Evolutionary conservation across 169 alveolate species (phyloP).

Genomic region (Cyclospora cayetanensis): DNA sequence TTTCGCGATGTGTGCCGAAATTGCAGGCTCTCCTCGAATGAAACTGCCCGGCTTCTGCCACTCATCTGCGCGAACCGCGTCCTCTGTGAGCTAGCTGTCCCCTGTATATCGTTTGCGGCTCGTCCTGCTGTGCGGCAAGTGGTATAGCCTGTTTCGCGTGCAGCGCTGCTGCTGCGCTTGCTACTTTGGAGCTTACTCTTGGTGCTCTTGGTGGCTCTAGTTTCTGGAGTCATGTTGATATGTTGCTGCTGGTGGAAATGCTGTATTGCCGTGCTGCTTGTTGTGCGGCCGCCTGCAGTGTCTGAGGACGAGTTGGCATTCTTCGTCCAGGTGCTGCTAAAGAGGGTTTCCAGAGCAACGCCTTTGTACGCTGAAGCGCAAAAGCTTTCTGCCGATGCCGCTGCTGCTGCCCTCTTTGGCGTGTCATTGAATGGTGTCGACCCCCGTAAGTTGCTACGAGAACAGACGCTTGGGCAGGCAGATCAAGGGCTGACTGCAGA

Average conservation of each 20-base stretch:
- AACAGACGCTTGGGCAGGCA: too few species aligned
- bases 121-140: too few species aligned
- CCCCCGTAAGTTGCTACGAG: not conserved
- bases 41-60: not conserved
- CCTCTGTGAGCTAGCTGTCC: not conserved
- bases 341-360: not conserved
- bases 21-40: not conserved
- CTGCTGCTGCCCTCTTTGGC: not conserved
- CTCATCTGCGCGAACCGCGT: constrained; percentile 10
- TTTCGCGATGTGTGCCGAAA: too few species aligned
- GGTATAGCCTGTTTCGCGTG: too few species aligned
- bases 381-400: not conserved
- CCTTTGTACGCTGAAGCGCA: not conserved
- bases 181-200: too few species aligned
- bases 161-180: too few species aligned
- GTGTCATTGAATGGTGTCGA: not conserved
- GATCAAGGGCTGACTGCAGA: too few species aligned
- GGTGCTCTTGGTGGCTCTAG: too few species aligned
- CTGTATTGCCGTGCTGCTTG: too few species aligned
- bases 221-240: too few species aligned
- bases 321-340: not conserved
- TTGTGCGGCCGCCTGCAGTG: too few species aligned
- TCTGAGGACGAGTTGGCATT: not conserved
- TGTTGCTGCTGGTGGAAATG: too few species aligned
- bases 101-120: not conserved